Conservation (phyloP, 331 rosid genomes). For the Acacia pycnantha region DNA sequence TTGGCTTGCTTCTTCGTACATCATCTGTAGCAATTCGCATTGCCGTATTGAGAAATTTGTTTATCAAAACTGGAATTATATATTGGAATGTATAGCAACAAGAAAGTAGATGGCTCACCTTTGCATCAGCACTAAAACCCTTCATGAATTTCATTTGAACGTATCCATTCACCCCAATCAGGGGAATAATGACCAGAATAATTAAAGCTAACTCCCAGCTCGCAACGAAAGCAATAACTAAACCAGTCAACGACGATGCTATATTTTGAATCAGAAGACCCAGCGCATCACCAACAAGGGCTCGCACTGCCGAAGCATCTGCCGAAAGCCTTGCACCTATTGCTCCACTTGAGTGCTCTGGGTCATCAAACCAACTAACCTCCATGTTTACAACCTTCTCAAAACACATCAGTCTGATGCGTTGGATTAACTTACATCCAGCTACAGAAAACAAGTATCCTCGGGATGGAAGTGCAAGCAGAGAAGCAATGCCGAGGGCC, state of each 20-base stretch:
- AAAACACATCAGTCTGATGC: constrained; percentile 65
- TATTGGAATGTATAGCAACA: background rate
- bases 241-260: constrained; percentile 58
- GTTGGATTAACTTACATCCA: constrained; percentile 63
- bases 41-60: background rate
- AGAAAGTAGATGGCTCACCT: constrained; percentile 40
- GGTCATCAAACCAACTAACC: constrained; percentile 82
- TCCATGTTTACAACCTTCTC: constrained; percentile 76
- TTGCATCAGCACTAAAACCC: constrained; percentile 70
- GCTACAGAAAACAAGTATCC: constrained; percentile 64
- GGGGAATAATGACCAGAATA: constrained; percentile 55
- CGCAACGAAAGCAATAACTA: constrained; percentile 66
- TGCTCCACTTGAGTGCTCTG: constrained; percentile 66
- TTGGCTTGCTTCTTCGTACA: constrained; percentile 86
- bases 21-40: constrained; percentile 44
- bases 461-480: constrained; percentile 45
- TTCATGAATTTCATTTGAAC: constrained; percentile 57
- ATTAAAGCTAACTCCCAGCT: constrained; percentile 68
- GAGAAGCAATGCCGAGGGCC: constrained; percentile 50
- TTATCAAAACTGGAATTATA: background rate
- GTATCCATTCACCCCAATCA: constrained; percentile 60
- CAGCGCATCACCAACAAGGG: constrained; percentile 70
- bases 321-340: constrained; percentile 79
- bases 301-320: constrained; percentile 75
- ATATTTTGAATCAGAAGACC: constrained; percentile 54